Evolutionary conservation across 345 rosid genomes (phyloP), one percentile per base, ranked within the genome.

Genomic region (Pelargonium nanum): DNA sequence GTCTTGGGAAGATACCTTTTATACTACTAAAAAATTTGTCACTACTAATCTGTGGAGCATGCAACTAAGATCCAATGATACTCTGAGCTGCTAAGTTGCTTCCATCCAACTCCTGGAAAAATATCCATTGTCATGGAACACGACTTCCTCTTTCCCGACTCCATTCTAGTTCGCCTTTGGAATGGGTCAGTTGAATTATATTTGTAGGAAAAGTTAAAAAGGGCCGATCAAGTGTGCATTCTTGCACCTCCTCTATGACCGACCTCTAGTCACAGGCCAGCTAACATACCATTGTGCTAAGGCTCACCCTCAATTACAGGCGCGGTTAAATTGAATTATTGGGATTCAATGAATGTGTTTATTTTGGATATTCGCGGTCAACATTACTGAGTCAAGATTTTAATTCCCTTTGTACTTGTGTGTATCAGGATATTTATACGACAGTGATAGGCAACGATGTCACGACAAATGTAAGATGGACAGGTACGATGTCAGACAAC

Each of bases 381-480:
- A 6, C 2, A 7, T 40, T 2, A 12, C 13, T 56, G 55, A 24
- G 22, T 64, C 4, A 34, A 26, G 23, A 58, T 66, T 15, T 20
- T 26, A 12, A 34, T 26, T 16, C 45, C 25, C 28, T 17, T 68
- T 44, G 15, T 26, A 34, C 21, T 30, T 15, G 28, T 57, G 60
- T 60, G 60, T 45, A 51, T 60, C 73, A 92, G 96, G 83, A 81
- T 78, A 74, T 83, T 60, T 61, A 81, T 22, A 73, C 84, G 7
- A 79, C 75, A 23, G 63, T 73, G 13, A 62, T 51, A 57, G 76
- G 20, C 34, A 63, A 56, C 5, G 70, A 75, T 50, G 78, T 73
- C 19, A 75, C 80, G 12, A 80, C 84, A 13, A 83, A 73, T 26
- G 79, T 87, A 73, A 80, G 62, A 0, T 92, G 98, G 96, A 77